Evolutionary conservation across 2,329 filamentous ascomycete genomes (phyloP).

Genomic region (Aspergillus glaucus): DNA sequence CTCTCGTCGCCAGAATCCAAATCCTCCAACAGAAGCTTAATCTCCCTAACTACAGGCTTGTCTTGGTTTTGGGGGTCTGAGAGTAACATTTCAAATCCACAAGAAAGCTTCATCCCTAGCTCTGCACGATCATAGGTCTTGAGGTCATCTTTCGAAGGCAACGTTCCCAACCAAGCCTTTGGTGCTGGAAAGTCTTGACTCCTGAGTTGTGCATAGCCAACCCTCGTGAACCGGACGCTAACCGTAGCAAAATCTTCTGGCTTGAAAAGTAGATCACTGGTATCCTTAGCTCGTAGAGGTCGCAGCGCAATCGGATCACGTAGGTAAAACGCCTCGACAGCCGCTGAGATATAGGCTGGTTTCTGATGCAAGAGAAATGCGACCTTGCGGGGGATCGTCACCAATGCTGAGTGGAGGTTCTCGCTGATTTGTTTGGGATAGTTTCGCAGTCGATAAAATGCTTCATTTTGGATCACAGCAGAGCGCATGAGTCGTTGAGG

Average conservation of each 20-base stretch:
- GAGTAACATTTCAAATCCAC: slow-evolving; percentile 84
- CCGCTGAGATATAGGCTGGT: slow-evolving; percentile 71
- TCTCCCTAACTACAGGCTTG: slow-evolving; percentile 64
- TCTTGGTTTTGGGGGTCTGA: slow-evolving; percentile 61
- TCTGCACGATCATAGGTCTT: slow-evolving; percentile 49
- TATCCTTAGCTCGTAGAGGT: slow-evolving; percentile 54
- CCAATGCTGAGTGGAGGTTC: slow-evolving; percentile 67
- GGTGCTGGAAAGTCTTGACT: slow-evolving; percentile 72
- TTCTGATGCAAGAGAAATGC: slow-evolving; percentile 71
- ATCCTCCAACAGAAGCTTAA: slow-evolving; percentile 70
- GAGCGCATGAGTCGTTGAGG: slow-evolving; percentile 62
- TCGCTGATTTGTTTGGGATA: slow-evolving; percentile 71
- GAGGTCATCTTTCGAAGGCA: slow-evolving; percentile 38
- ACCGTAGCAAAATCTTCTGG: slow-evolving; percentile 73
- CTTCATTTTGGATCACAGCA: slow-evolving; percentile 71
- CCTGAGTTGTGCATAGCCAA: slow-evolving; percentile 83
- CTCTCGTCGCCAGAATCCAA: slow-evolving; percentile 62
- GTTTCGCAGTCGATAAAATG: slow-evolving; percentile 79
- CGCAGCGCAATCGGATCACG: slow-evolving; percentile 73
- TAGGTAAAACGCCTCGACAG: slow-evolving; percentile 86
- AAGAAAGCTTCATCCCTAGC: slow-evolving; percentile 81
- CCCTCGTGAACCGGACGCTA: slow-evolving; percentile 76
- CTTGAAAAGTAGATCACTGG: slow-evolving; percentile 56
- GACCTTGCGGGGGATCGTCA: slow-evolving; percentile 73
- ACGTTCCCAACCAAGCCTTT: slow-evolving; percentile 48